Evolutionary conservation across 306 rosid species (phyloP), one percentile per base, ranked within the genome.

Genomic region (Quercus glauca): DNA sequence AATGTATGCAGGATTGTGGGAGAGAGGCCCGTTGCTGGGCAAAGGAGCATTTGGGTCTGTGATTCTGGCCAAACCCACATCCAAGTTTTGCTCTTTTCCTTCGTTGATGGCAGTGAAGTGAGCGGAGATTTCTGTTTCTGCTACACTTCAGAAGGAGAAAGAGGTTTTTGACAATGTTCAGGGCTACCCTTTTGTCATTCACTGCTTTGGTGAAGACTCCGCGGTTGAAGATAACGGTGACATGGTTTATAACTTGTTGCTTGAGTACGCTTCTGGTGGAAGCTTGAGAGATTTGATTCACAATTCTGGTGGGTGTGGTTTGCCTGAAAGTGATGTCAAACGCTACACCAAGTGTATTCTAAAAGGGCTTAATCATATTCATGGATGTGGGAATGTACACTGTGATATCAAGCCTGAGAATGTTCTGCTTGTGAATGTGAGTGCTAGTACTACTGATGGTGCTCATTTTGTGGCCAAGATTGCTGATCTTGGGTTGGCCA

Each of bases 331-430:
- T 0, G 82, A 56, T 12, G 76, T 83, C 57, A 63, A 45, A 29
- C 19, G 56, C 18, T 68, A 73, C 51, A 78, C 82, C 3, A 77
- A n/a, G 12, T 41, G 72, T 0, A 82, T 78, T 55, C 73, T 82
- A 20, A 69, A 45, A 73, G 85, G 85, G 5, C 12, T 82, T 6
- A 15, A 61, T 67, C 82, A 82, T 25, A 67, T 82, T 57, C 79
- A 78, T 20, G 12, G 5, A 12, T 17, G 15, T 1, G 57, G 69
- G 10, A 78, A 52, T 4, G 72, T 77, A n/a, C 82, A 82, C 12
- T 82, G 82, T 20, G 82, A 82, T 64, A 73, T 82, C 74, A 82
- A 82, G 82, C 85, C 85, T 0, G 56, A 26, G 3, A 82, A 82
- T 74, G 69, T 77, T 25, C 4, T 82, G 33, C 74, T 82, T 37